Evolutionary conservation across 495 filamentous ascomycete genomes (phyloP).

Genomic region (Hypoxylon subgilvum): DNA sequence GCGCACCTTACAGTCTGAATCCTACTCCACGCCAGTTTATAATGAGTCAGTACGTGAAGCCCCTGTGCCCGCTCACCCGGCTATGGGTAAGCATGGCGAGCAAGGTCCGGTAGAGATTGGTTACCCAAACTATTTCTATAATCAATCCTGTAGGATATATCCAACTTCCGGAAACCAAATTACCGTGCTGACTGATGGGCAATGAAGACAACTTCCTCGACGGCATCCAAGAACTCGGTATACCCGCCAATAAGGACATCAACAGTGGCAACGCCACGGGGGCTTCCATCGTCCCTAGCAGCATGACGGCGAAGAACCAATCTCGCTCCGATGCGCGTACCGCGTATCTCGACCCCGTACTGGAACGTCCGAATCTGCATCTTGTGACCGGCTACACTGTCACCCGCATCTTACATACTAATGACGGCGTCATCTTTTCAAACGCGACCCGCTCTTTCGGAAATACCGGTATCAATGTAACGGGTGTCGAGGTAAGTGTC

Average conservation of each 20-base stretch:
- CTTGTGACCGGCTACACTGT: constrained; percentile 55
- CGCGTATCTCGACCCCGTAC: constrained; percentile 51
- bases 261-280: constrained; percentile 57
- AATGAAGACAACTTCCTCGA: constrained; percentile 57
- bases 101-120: constrained; percentile 57
- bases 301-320: constrained; percentile 52
- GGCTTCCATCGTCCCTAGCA: constrained; percentile 53
- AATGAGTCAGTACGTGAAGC: constrained; percentile 40
- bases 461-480: constrained; percentile 34
- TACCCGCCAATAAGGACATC: constrained; percentile 53
- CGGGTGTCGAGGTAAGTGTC: constrained; percentile 15
- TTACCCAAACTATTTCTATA: constrained; percentile 60
- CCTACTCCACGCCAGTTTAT: constrained; percentile 12
- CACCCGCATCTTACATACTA: constrained; percentile 45
- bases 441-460: constrained; percentile 45
- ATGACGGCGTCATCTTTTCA: constrained; percentile 33
- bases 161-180: neutral
- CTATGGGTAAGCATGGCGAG: constrained; percentile 43
- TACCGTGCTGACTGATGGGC: constrained; percentile 8
- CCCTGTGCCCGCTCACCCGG: constrained; percentile 45
- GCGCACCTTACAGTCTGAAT: constrained; percentile 19
- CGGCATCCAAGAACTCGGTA: constrained; percentile 56
- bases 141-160: constrained; percentile 48
- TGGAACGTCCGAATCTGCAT: constrained; percentile 53
- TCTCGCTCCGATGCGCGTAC: constrained; percentile 59